Evolutionary conservation across 2,329 filamentous ascomycete species (phyloP).

Genomic region (Fusarium sp.): DNA sequence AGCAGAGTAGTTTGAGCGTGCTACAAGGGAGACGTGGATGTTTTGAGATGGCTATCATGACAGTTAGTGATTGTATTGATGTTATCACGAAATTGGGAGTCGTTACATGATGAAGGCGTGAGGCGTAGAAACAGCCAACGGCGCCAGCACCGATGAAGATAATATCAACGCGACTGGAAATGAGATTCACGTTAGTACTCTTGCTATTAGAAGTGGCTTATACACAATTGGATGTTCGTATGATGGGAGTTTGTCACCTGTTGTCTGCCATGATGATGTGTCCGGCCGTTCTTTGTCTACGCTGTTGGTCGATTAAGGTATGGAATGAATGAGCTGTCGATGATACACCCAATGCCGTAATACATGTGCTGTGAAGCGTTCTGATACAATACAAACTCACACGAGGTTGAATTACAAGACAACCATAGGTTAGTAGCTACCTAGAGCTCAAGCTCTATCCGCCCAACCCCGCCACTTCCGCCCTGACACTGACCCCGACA

Average conservation of each 20-base stretch:
- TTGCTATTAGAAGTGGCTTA: neutral
- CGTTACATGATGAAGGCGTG: slow-evolving; percentile 69
- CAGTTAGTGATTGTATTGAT: slow-evolving; percentile 6
- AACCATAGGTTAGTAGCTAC: neutral
- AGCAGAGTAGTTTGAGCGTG: slow-evolving; percentile 77
- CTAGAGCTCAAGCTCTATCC: neutral
- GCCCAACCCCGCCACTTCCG: slow-evolving; percentile 30
- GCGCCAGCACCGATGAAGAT: slow-evolving; percentile 78
- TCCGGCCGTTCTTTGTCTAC: neutral
- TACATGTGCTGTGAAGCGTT: neutral
- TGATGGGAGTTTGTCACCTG: slow-evolving; percentile 17
- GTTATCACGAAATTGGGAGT: slow-evolving; percentile 1
- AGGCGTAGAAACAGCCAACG: slow-evolving; percentile 79
- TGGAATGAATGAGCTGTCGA: neutral
- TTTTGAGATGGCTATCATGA: slow-evolving; percentile 57
- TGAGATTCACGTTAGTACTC: slow-evolving; percentile 14
- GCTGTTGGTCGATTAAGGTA: slow-evolving; percentile 1
- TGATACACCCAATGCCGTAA: neutral
- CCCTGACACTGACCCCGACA: slow-evolving; percentile 22
- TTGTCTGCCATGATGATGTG: slow-evolving; percentile 28
- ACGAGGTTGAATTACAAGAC: slow-evolving; percentile 14
- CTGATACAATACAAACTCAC: neutral
- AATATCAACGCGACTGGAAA: slow-evolving; percentile 57
- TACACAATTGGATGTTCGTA: neutral
- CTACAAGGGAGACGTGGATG: slow-evolving; percentile 74